Conservation (phyloP, 2,329 filamentous ascomycete species). For the Fusarium camptoceras region DNA sequence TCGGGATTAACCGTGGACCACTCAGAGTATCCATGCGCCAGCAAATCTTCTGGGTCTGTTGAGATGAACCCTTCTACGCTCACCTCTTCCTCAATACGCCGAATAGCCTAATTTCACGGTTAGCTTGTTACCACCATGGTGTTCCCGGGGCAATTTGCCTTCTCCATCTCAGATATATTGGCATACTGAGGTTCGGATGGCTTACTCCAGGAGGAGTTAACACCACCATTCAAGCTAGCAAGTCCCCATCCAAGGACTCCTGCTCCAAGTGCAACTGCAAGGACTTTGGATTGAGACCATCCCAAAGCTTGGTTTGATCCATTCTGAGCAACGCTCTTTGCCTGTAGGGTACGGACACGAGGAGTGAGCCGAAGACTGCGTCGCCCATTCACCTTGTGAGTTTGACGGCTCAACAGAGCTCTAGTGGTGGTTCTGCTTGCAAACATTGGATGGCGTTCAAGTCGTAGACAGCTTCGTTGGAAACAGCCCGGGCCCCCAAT, state of each 20-base stretch:
- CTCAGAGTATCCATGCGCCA: constrained; percentile 73
- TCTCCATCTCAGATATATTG: constrained; percentile 57
- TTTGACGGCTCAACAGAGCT: constrained; percentile 33
- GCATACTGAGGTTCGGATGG: constrained; percentile 53
- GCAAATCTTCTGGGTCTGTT: constrained; percentile 71
- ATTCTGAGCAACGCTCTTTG: constrained; percentile 9
- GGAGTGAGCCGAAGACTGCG: constrained; percentile 30
- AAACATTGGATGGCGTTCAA: constrained; percentile 28
- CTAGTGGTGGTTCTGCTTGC: constrained; percentile 30
- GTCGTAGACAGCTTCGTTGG: neutral
- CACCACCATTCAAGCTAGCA: constrained; percentile 46
- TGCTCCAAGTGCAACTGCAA: constrained; percentile 55
- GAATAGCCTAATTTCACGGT: constrained; percentile 59
- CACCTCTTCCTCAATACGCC: constrained; percentile 64
- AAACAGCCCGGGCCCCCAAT: constrained; percentile 10
- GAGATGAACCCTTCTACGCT: constrained; percentile 68
- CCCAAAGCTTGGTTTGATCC: constrained; percentile 19
- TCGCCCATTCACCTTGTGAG: constrained; percentile 19
- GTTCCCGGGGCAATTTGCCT: constrained; percentile 45
- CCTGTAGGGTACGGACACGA: constrained; percentile 16
- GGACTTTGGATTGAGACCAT: constrained; percentile 51
- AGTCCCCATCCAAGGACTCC: constrained; percentile 57
- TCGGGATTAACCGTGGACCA: constrained; percentile 74
- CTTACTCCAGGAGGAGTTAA: constrained; percentile 30
- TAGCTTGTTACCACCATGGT: constrained; percentile 2